These are phyloP conservation scores for Papiliotrema nemorosa DNA, from an alignment of 1,284 basidiomycete genomes.

Conservation along the genomic window DNA sequence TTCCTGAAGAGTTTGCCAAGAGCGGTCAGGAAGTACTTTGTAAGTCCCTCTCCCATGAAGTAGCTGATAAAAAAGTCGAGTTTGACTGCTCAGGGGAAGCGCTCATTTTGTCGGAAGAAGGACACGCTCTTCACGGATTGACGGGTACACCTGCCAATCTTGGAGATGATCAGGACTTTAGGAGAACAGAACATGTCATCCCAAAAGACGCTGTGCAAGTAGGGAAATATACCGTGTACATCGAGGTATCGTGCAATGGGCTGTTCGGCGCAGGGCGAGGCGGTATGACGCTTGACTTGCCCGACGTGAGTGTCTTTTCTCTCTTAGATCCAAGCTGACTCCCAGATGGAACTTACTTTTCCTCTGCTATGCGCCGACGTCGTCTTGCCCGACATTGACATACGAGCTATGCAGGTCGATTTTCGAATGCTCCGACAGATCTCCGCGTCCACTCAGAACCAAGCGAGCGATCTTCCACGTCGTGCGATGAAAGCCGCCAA, in stretches of 20 bases:
- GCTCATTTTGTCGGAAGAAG: neutral
- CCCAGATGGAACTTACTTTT: constrained; percentile 5
- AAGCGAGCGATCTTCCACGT: constrained; percentile 66
- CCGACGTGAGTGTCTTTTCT: neutral
- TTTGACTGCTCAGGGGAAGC: constrained; percentile 5
- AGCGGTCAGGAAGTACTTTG: neutral
- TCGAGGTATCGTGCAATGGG: constrained; percentile 74
- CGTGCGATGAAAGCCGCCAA: constrained; percentile 69
- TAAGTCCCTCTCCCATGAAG: neutral
- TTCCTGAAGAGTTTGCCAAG: constrained; percentile 58
- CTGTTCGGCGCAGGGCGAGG: constrained; percentile 67
- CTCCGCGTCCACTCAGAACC: constrained; percentile 53
- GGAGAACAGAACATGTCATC: constrained; percentile 77
- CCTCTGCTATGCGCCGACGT: constrained; percentile 68
- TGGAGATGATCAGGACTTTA: neutral
- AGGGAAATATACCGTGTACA: constrained; percentile 66
- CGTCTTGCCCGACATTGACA: constrained; percentile 78
- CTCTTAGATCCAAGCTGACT: neutral
- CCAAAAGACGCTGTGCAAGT: constrained; percentile 59
- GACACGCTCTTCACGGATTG: constrained; percentile 2
- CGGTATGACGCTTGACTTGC: constrained; percentile 19
- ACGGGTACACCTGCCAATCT: neutral
- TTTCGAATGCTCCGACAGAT: constrained; percentile 71
- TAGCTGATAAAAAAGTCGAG: neutral
- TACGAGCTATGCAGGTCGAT: constrained; percentile 79